Percentiles rank a stretch among this genome's conserved stretches.
Evolutionary conservation across 495 filamentous ascomycete genomes (phyloP).

Genomic region (Podospora pseudoanserina): DNA sequence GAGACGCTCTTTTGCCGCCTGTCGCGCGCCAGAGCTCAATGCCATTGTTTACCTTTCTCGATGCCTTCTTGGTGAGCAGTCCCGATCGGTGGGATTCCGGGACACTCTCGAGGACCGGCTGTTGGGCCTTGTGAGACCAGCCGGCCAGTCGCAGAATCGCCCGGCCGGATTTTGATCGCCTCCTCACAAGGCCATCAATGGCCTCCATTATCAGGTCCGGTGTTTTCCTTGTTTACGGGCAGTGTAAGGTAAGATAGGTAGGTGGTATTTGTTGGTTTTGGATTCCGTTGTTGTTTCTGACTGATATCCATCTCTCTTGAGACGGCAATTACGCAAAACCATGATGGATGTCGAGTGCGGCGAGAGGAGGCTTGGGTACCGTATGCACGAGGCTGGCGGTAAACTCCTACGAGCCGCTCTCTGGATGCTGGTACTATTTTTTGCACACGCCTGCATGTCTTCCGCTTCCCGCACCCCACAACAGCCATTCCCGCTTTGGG

Average conservation of each 20-base stretch:
- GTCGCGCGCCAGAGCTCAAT: constrained; percentile 27
- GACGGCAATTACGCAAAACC: neutral
- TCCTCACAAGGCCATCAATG: constrained; percentile 8
- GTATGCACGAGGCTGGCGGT: constrained; percentile 20
- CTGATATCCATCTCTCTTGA: neutral
- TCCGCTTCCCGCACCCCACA: constrained; percentile 25
- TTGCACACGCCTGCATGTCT: constrained; percentile 22
- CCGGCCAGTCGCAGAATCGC: constrained; percentile 24
- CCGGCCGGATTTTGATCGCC: constrained; percentile 20
- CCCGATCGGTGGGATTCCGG: constrained; percentile 28
- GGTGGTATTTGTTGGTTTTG: constrained; percentile 5
- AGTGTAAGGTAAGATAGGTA: neutral
- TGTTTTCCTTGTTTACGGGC: constrained; percentile 5
- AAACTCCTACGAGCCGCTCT: constrained; percentile 9
- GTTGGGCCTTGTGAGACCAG: constrained; percentile 19
- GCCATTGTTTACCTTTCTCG: constrained; percentile 3
- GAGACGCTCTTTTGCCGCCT: constrained; percentile 10
- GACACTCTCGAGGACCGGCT: constrained; percentile 2
- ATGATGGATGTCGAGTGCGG: constrained; percentile 6
- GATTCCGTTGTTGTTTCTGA: neutral
- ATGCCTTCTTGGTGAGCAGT: constrained; percentile 20
- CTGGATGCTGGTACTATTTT: constrained; percentile 21
- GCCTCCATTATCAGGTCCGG: neutral
- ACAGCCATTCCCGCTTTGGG: constrained; percentile 12
- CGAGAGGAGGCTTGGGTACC: constrained; percentile 19